phyloP scores from a whole-genome alignment of 1,284 basidiomycete species.

The Austroboletus olivaceoglutinosus region DNA sequence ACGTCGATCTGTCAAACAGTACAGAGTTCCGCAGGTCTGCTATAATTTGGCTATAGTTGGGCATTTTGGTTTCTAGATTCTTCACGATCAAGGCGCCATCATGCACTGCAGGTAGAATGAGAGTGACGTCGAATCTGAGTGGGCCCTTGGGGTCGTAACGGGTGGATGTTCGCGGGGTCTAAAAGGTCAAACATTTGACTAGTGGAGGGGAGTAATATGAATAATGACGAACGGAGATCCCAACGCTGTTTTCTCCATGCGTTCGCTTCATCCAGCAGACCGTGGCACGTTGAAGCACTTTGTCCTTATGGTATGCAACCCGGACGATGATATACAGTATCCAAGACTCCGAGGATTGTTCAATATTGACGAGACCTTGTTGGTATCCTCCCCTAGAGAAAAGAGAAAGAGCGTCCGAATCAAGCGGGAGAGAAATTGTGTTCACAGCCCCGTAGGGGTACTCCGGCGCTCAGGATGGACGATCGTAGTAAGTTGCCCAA shows the following conservation, averaged over 20 bases:
- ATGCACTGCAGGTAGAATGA: slow-evolving; percentile 34
- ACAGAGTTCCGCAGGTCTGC: slow-evolving; percentile 32
- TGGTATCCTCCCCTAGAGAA: slow-evolving; percentile 36
- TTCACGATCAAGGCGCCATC: slow-evolving; percentile 28
- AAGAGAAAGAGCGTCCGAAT: slow-evolving; percentile 37
- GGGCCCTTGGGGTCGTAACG: slow-evolving; percentile 2
- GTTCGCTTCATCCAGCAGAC: slow-evolving; percentile 36
- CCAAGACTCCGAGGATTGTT: slow-evolving; percentile 27
- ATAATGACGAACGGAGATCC: slow-evolving; percentile 40
- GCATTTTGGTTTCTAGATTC: slow-evolving; percentile 34
- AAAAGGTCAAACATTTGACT: neutral
- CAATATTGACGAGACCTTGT: slow-evolving; percentile 35
- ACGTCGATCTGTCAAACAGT: slow-evolving; percentile 32
- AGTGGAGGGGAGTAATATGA: neutral
- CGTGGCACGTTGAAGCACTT: slow-evolving; percentile 28
- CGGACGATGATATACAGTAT: slow-evolving; percentile 35
- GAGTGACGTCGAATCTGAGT: slow-evolving; percentile 32
- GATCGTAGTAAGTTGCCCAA: no score
- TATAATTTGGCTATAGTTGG: slow-evolving; percentile 35
- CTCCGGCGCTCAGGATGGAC: slow-evolving; percentile 21
- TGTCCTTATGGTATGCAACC: slow-evolving; percentile 30
- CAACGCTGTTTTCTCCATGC: slow-evolving; percentile 38
- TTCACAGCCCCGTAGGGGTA: slow-evolving; percentile 28
- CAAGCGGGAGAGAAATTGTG: slow-evolving; percentile 37
- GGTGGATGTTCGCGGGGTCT: slow-evolving; percentile 4